phyloP scores from a whole-genome alignment of 2,329 filamentous ascomycete genomes.

The Phialocephala subalpina region DNA sequence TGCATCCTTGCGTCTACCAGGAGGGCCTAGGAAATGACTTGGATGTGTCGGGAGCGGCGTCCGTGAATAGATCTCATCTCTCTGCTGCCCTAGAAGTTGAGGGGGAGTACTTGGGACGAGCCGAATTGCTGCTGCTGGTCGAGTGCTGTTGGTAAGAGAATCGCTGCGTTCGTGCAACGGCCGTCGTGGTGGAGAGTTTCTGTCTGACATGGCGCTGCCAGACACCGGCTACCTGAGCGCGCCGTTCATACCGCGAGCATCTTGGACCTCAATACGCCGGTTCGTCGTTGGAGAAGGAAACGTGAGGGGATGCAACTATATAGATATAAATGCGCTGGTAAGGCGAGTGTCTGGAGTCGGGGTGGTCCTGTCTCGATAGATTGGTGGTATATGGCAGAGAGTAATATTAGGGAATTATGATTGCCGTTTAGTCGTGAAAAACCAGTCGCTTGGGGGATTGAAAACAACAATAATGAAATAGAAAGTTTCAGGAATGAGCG shows the following conservation, averaged over 20 bases:
- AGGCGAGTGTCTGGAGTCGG: background rate
- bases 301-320: background rate
- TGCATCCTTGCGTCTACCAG: constrained; percentile 30
- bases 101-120: constrained; percentile 33
- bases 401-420: constrained; percentile 11
- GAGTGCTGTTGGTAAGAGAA: constrained; percentile 37
- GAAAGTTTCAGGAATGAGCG: constrained; percentile 9
- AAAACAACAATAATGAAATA: background rate
- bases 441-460: background rate
- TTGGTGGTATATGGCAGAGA: constrained; percentile 1
- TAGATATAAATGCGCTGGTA: background rate
- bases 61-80: constrained; percentile 42
- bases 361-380: constrained; percentile 3
- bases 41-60: constrained; percentile 44
- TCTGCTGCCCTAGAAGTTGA: constrained; percentile 29
- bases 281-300: background rate
- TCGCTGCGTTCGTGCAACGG: constrained; percentile 39
- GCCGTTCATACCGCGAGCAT: constrained; percentile 22
- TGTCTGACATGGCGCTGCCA: constrained; percentile 28
- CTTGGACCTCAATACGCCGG: constrained; percentile 26
- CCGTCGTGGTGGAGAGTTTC: constrained; percentile 29
- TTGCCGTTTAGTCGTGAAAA: background rate
- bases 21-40: constrained; percentile 41
- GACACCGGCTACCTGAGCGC: background rate
- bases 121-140: constrained; percentile 29